These are phyloP conservation scores for Filobasidium floriforme DNA, from an alignment of 768 basidiomycete species.

Conservation along the genomic window DNA sequence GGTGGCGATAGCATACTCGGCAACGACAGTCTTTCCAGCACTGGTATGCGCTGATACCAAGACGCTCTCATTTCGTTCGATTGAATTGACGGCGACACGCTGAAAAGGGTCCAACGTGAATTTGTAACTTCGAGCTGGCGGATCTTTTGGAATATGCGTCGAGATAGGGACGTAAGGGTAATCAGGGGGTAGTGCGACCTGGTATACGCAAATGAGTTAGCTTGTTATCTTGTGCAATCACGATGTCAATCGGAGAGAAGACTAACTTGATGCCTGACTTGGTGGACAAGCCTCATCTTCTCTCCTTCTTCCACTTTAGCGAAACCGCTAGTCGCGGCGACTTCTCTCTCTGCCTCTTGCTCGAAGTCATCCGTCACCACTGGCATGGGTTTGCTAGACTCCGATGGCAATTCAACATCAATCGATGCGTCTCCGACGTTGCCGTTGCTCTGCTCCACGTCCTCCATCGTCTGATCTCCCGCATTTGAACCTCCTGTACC, in stretches of 20 bases:
- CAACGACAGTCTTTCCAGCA: slow-evolving; percentile 98
- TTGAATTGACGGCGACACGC: slow-evolving; percentile 83
- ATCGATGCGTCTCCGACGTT: slow-evolving; percentile 15
- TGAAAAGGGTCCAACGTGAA: slow-evolving; percentile 98
- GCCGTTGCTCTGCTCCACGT: background rate
- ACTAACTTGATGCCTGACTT: slow-evolving; percentile 29
- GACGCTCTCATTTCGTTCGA: slow-evolving; percentile 94
- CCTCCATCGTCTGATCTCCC: slow-evolving; percentile 24
- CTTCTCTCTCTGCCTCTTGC: slow-evolving; percentile 84
- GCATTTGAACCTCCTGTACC: slow-evolving; percentile 13
- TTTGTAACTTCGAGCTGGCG: slow-evolving; percentile 86
- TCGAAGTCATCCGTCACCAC: slow-evolving; percentile 89
- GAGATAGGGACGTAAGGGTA: slow-evolving; percentile 87
- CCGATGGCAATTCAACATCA: slow-evolving; percentile 15
- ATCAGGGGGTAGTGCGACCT: slow-evolving; percentile 89
- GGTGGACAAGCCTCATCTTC: slow-evolving; percentile 45
- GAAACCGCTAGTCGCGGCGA: slow-evolving; percentile 79
- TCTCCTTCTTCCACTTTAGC: slow-evolving; percentile 51
- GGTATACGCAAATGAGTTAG: slow-evolving; percentile 44
- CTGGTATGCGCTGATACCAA: slow-evolving; percentile 97
- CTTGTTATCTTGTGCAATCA: background rate
- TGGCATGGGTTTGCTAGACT: slow-evolving; percentile 51
- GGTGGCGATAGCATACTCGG: slow-evolving; percentile 97
- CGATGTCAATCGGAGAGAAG: background rate
- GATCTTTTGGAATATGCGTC: slow-evolving; percentile 79